These are phyloP conservation scores for Toxicodendron radicans DNA, from an alignment of 345 rosid genomes.

Conservation along the genomic window DNA sequence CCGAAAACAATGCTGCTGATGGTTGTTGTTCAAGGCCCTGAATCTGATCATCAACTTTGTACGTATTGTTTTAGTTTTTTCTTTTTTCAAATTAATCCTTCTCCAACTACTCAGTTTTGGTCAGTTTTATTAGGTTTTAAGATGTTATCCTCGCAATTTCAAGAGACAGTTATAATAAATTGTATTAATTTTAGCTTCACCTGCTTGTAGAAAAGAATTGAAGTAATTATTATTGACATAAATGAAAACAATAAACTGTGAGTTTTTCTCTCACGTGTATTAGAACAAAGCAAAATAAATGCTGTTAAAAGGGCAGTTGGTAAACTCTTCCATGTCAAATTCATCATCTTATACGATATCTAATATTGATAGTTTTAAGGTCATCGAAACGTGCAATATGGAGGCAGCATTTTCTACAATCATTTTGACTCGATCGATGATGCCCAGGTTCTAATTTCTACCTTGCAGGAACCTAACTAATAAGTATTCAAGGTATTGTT, in stretches of 20 bases:
- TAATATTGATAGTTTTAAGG: not conserved
- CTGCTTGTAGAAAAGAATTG: slow-evolving; percentile 8
- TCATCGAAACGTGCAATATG: not conserved
- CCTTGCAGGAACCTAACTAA: not conserved
- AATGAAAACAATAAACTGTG: not conserved
- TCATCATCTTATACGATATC: not conserved
- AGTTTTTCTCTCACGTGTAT: not conserved
- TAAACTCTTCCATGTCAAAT: slow-evolving; percentile 4
- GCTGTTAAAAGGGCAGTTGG: slow-evolving; percentile 9
- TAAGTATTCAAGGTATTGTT: not conserved
- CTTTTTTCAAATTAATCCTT: too few species aligned
- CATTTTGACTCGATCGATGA: not conserved
- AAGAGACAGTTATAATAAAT: slow-evolving; percentile 8
- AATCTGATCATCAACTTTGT: not conserved
- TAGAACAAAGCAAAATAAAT: not conserved
- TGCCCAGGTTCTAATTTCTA: not conserved
- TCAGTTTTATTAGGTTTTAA: not conserved
- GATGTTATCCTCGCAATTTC: not conserved
- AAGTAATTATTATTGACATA: not conserved
- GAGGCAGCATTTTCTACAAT: not conserved
- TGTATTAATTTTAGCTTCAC: slow-evolving; percentile 15
- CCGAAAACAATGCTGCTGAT: not conserved
- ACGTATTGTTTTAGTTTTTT: too few species aligned
- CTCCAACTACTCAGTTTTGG: not conserved
- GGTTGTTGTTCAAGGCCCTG: not conserved